Evolutionary conservation across 306 rosid genomes (phyloP).

Genomic region (Vigna reflexopilosa): DNA sequence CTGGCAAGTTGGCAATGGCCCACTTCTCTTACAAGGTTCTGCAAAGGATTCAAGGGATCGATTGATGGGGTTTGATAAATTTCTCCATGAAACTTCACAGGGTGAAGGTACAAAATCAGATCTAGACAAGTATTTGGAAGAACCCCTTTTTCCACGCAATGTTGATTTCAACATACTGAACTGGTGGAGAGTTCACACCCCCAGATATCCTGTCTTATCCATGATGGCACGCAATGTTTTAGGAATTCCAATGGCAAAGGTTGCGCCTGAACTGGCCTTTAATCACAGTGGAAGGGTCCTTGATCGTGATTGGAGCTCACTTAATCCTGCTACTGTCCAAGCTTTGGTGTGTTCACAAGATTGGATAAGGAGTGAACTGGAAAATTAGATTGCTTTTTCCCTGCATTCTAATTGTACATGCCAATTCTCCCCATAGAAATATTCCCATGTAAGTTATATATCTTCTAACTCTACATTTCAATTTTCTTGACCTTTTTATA

Average conservation of each 20-base stretch:
- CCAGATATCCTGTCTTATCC: conserved; percentile 90
- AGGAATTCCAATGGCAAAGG: conserved; percentile 86
- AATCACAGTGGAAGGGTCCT: conserved; percentile 62
- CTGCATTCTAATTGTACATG: conserved; percentile 48
- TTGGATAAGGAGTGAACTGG: conserved; percentile 95
- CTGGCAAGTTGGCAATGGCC: conserved; percentile 73
- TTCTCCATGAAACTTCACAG: conserved; percentile 81
- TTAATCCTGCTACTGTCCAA: conserved; percentile 73
- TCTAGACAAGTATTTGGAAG: conserved; percentile 93
- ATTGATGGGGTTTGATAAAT: conserved; percentile 92
- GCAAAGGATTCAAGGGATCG: conserved; percentile 81
- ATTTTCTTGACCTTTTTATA: conserved; percentile 29
- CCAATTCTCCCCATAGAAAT: conserved; percentile 43
- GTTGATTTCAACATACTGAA: conserved; percentile 80
- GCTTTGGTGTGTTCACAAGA: conserved; percentile 95
- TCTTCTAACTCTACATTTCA: conserved; percentile 49
- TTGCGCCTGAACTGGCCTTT: conserved; percentile 68
- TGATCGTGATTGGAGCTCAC: conserved; percentile 81
- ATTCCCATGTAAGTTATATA: conserved; percentile 42
- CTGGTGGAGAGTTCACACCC: conserved; percentile 99
- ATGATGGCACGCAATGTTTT: conserved; percentile 97
- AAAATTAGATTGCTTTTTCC: conserved; percentile 58
- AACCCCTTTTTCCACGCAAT: conserved; percentile 89
- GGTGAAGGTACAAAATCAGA: conserved; percentile 84
- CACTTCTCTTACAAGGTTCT: conserved; percentile 58